Evolutionary conservation across 2,329 filamentous ascomycete species (phyloP), one percentile per base, ranked within the genome.

Genomic region (Penicillium sp.): DNA sequence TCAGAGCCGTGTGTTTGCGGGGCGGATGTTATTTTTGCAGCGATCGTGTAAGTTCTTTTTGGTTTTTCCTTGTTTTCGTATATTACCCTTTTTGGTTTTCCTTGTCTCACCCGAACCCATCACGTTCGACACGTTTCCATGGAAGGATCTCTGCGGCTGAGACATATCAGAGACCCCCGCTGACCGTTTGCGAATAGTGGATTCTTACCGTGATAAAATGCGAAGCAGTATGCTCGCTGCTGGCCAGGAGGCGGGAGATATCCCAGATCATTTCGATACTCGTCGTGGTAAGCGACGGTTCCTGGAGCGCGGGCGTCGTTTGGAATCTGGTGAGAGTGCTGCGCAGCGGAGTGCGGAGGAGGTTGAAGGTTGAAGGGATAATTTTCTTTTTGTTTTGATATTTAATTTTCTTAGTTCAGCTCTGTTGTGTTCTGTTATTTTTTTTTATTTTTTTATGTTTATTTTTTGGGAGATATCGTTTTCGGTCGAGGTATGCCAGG

Each of bases 191-290:
- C n/a, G 38, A 16, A 24, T 44, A 95, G 92, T 97, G 74, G 93
- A 97, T 74, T 91, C 89, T 59, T 97, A 97, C 74, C 89, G 93
- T 59, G 93, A 91, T 72, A 96, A 96, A 80, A 94, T 92, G 73
- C 86, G 89, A 61, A 87, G 84, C 63, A 89, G 88, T 53, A 92
- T 96, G 77, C 84, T 95, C 67, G 85, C 84, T 22, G 84, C 86
- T 42, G 89, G 90, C 67, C 87, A 91, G 69, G 90, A 95, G 59
- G 82, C 90, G 43, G 81, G 83, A 54, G 81, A 83, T 20, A 85
- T 89, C 26, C 89, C 90, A 24, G 87, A 90, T 53, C 92, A 97
- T 75, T 95, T 92, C 69, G 92, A 97, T 76, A 94, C 90, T 4
- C 86, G 93, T 42, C 84, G 88, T 20, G 93, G 93, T 55, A 97